Base-by-base conservation (phyloP, 805 yeast species). In the Wickerhamomyces mucosus region DNA sequence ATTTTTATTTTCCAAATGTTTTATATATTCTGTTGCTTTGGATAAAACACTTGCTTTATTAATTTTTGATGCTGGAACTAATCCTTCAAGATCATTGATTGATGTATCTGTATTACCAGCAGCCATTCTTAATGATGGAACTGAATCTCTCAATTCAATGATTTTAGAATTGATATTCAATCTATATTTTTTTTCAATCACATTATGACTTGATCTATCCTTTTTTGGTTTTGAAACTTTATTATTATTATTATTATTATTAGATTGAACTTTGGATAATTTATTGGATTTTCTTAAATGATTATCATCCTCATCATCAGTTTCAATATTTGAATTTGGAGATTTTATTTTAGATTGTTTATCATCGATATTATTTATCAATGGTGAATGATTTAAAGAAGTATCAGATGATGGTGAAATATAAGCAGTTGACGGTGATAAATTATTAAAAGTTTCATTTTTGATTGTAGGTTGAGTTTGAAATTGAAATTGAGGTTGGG, bases 101-200 rank as follows among this genome's bases (percentile, higher is more conserved):
- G 51, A 41, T 11, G 56, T 64, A 4, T 61, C 64, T 13, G 62
- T 55, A 27, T 72, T 74, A 19, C 59, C 65, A 12, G 73, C 62
- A 7, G 78, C 78, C 23, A 78, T 73, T 43, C 85, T 65, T 32
- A 83, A 61, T 3, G 92, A 58, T 4, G 94, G 94, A 13, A 83
- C 94, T 3, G 84, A 78, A 43, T 80, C 80, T 48, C 85, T 63
- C 20, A 82, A 65, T 27, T 76, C 78, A 21, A 70, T 42, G 28
- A 82, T 80, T 51, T 76, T 78, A 33, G 78, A 63, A 46, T 80
- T 82, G 42, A 82, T 78, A 47, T 82, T 81, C 15, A 82, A 77
- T 43, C 94, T 57, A 55, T 83, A 83, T 48, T 79, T 76, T 56
- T 81, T 81, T 50, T 83, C 94, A 42, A 82, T 77, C 64, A 79